Base-by-base conservation (phyloP, 768 basidiomycete genomes). In the Saitozyma podzolica region DNA sequence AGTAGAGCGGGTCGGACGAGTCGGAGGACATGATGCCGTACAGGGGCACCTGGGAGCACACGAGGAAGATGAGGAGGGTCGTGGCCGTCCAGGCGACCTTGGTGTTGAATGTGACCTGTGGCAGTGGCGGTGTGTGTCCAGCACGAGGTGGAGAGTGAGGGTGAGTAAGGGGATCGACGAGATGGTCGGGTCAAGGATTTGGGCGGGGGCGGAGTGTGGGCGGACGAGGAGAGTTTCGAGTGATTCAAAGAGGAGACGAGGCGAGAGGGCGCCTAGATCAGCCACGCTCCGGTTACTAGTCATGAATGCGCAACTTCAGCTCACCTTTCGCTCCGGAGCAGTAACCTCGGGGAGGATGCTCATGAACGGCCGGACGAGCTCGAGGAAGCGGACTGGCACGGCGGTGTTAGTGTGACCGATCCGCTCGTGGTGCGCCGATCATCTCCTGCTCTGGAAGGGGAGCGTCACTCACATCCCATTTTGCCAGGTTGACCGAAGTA, bases 1-100 rank as follows among this genome's bases (percentile, higher is more conserved):
- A 98, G 84, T 96, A 97, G 49, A 99, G 87, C 13, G 96, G 96
- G 83, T 99, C 95, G 58, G 92, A 92, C 69, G 93, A 96, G 85
- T 99, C 95, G 63, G 93, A 96, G 39, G 92, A 96, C 88, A 97
- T 95, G 86, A 99, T 98, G 66, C 96, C 96, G 81, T 98, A 99
- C 52, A 99, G 85, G 7, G 96, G 96, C 40, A 98, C 95, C 83
- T 98, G 96, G 37, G 94, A 97, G 85, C 95, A 98, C 67, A 98
- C 95, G 77, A 99, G 82, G 90, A 97, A 98, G 81, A 99, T 97
- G 82, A 97, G 89, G 76, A 99, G 92, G 3, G 95, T 98, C 40
- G 98, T 92, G 60, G 95, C 92, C 8, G 95, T 99, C 95, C 94
- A 97, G 88, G 94, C 83, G 66, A 95, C 86, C 82, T 96, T 96